Percentiles rank a stretch among this genome's conserved stretches.
Conservation (phyloP, 2,329 filamentous ascomycete genomes). For the Xylaria sp. region DNA sequence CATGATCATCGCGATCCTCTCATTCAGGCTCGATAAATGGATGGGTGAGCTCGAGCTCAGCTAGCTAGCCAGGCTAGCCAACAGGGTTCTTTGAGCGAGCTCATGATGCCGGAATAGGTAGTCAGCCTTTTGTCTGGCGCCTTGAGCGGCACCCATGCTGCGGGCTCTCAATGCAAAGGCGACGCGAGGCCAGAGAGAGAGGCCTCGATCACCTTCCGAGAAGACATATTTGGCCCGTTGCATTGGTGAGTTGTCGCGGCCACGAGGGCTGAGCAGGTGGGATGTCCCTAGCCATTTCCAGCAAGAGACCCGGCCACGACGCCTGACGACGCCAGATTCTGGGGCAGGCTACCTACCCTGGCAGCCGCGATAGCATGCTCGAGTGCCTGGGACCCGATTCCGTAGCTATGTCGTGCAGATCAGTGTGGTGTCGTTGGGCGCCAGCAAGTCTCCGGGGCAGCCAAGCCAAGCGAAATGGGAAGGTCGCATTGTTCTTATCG, state of each 20-base stretch:
- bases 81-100: not conserved
- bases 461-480: slow-evolving; percentile 29
- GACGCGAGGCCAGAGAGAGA: not conserved
- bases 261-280: slow-evolving; percentile 12
- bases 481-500: slow-evolving; percentile 38
- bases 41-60: not conserved
- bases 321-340: not conserved
- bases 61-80: not conserved
- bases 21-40: not conserved
- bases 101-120: not conserved
- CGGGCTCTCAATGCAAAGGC: not conserved
- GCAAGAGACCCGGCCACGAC: slow-evolving; percentile 20
- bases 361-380: not conserved
- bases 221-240: slow-evolving; percentile 27
- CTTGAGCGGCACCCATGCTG: not conserved
- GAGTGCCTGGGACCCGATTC: no score
- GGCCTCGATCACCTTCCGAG: slow-evolving; percentile 35
- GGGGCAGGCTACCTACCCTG: not conserved
- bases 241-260: slow-evolving; percentile 10
- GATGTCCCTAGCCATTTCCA: slow-evolving; percentile 30
- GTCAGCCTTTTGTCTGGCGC: not conserved
- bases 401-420: not conserved
- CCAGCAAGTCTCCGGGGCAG: not conserved
- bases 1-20: slow-evolving; percentile 10
- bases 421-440: not conserved